Evolutionary conservation across 1,284 basidiomycete genomes (phyloP), one percentile per base, ranked within the genome.

Genomic region (Tranzscheliella williamsii): DNA sequence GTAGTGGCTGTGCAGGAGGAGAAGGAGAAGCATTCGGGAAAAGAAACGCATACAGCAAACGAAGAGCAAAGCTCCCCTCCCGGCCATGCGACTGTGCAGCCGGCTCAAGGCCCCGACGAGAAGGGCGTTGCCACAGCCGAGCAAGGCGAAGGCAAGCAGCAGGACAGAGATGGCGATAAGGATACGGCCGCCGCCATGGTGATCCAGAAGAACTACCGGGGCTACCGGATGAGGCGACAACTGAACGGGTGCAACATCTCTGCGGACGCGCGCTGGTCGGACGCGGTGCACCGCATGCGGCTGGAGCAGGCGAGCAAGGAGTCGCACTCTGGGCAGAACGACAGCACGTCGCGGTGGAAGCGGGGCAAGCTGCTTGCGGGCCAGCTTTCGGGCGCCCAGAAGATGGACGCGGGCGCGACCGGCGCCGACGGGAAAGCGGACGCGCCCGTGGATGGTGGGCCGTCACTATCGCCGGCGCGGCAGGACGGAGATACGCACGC

Each of bases 181-280:
- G 61, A 67, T 39, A 42, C 37, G 12, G 54, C 54, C 1, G 67
- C 67, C 4, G 67, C 67, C 1, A 42, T 49, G 8, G 38, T 70
- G 20, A 71, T 71, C 22, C 68, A 72, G 47, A 39, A 51, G 29
- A 65, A 70, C 54, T 72, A 70, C 35, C 64, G 70, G n/a, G 63
- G 62, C 16, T 70, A 70, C 23, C 47, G 51, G n/a, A 60, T 65
- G 11, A 26, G 64, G 5, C 42, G 70, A 6, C 47, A 63, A 35
- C 55, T 67, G 22, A 49, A 65, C 22, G 70, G 70, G 31, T 57
- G 49, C 46, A 56, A 51, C 40, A 56, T 72, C 41, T 65, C 62
- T 16, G 58, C 67, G 17, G 54, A 71, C 35, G 48, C 61, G 3
- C 48, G 70, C 34, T 72, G 68, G 70, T 49, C 46, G 12, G 67